Base-by-base conservation (phyloP, 345 rosid genomes). In the Erucastrum elatum region DNA sequence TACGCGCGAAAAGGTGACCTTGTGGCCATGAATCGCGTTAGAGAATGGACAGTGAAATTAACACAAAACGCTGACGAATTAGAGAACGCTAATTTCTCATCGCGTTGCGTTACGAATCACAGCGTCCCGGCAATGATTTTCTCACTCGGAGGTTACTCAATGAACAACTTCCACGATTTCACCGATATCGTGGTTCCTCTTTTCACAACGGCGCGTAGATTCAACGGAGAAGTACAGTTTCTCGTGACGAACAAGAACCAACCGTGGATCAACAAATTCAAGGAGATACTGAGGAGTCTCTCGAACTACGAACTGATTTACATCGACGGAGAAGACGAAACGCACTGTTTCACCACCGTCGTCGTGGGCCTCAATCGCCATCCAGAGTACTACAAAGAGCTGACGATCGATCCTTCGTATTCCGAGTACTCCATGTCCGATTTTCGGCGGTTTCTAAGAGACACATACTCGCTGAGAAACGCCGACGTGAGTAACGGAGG, bases 161-260 rank as follows among this genome's bases (percentile, higher is more conserved):
- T 91, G 11, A 92, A 94, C 84, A 87, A 88, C 74, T 92, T 85
- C 66, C 97, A 92, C n/a, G 92, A 90, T 66, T 92, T 88, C 84
- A 85, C 94, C 0, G 97, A 94, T 66, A 66, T 90, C 8, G 66
- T 94, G 56, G 66, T 91, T 64, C 97, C 98, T 0, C 81, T 91
- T 0, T 91, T 65, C 78, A 72, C 85, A 37, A 91, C 92, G 25
- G 83, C 91, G 0, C 77, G 90, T 27, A 70, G 71, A 10, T 92
- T 87, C 31, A 78, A 85, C 30, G 88, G 95, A 16, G 79, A 87
- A 11, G 94, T 90, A 4, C 83, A 88, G 39, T 85, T 94, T 68
- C 86, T 90, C 11, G 73, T 92, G n/a, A 87, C 95, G 7, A 67
- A 90, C 80, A 79, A 53, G 39, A 70, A 56, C 12, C 71, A 84